Percentiles rank a stretch among this genome's conserved stretches.
phyloP scores from a whole-genome alignment of 768 basidiomycete species.

The Boletus insuetus region DNA sequence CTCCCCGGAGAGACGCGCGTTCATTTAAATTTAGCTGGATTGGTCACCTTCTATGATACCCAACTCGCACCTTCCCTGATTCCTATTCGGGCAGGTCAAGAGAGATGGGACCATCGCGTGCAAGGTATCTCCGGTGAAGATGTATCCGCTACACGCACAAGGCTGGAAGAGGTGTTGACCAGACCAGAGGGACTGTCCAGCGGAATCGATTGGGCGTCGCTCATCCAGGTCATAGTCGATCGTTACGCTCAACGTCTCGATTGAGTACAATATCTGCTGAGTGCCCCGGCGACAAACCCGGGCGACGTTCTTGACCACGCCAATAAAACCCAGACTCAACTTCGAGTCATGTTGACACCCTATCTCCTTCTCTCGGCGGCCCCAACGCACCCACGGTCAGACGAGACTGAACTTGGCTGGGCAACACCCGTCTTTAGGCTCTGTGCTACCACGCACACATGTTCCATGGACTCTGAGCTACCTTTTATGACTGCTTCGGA shows the following conservation, averaged over 20 bases:
- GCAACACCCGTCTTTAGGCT: slow-evolving; percentile 25
- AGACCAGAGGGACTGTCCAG: slow-evolving; percentile 16
- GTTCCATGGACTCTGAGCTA: not conserved
- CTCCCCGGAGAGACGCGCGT: slow-evolving; percentile 28
- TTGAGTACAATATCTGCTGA: slow-evolving; percentile 21
- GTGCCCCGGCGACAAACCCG: not conserved
- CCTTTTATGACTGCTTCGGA: slow-evolving; percentile 29
- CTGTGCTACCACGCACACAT: slow-evolving; percentile 32
- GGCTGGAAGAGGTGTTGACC: slow-evolving; percentile 3
- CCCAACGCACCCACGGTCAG: not conserved
- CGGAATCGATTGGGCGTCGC: slow-evolving; percentile 32
- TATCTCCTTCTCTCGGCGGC: slow-evolving; percentile 20
- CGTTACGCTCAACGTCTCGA: slow-evolving; percentile 34
- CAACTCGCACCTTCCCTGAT: slow-evolving; percentile 18
- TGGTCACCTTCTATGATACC: slow-evolving; percentile 29
- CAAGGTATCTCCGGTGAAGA: slow-evolving; percentile 14
- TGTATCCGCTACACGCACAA: not conserved
- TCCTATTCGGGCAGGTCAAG: slow-evolving; percentile 7
- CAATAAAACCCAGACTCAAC: slow-evolving; percentile 18
- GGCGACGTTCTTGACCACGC: slow-evolving; percentile 1
- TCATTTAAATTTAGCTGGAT: slow-evolving; percentile 12
- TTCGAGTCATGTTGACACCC: slow-evolving; percentile 26
- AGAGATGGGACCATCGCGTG: slow-evolving; percentile 21
- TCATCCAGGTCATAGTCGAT: slow-evolving; percentile 28
- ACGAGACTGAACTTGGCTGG: slow-evolving; percentile 21